Base-by-base conservation (phyloP, 441 rosid species). In the Eutrema salsugineum region DNA sequence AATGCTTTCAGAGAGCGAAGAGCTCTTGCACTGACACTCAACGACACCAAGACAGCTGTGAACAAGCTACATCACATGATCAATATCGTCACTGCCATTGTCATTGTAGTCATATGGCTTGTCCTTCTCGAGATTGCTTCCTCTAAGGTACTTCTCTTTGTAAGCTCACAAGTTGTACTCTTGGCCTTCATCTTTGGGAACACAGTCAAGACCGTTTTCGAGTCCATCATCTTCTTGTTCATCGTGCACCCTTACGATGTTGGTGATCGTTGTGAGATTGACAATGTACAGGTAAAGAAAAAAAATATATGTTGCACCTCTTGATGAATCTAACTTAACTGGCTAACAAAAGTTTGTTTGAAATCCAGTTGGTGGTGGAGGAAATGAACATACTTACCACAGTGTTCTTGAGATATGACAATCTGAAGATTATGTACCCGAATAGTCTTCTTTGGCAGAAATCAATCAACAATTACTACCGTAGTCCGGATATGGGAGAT, bases 331-430 rank as follows among this genome's bases (percentile, higher is more conserved):
- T 20, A 20, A 28, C 5, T 12, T 30, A 8, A 4, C 15, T 66
- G 5, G 61, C 60, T 66, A 35, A 53, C 30, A 19, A 38, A 51
- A n/a, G 8, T 16, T 28, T 7, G 9, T 39, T 11, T 20, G 1
- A 2, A 27, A 59, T 59, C 32, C 78, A 89, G 95, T 55, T 89
- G 85, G 78, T 91, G 39, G 97, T 91, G 33, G 97, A 91, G 76
- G 98, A 92, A 77, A 92, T 92, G 97, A 88, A 91, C 82, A 83
- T 93, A 61, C 72, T 90, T 53, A 93, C 93, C 4, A 93, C 97
- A 3, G 79, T 90, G 35, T 93, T 93, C 66, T 62, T 93, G 68
- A 83, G 95, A 81, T 86, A 44, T 35, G 98, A 93, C 76, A 93
- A 90, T 75, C 77, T 83, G 77, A 93, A 84, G 82, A 67, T 93